phyloP scores from a whole-genome alignment of 169 alveolate species.

The Plasmodium malariae region DNA sequence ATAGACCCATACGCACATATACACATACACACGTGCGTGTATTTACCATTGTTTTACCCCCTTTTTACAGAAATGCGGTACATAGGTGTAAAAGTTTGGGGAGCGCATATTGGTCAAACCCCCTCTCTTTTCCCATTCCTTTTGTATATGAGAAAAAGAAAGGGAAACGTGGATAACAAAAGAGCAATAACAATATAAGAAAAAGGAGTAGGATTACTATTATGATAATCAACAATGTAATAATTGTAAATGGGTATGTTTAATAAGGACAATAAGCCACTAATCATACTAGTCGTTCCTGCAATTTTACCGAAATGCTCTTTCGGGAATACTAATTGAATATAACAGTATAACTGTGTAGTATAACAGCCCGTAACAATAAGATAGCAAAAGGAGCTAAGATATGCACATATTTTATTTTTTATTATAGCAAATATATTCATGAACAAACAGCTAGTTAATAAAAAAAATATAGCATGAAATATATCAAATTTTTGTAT shows the following conservation, averaged over 20 bases:
- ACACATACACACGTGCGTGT: not conserved
- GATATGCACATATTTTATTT: slow-evolving; percentile 65
- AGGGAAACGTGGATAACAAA: slow-evolving; percentile 33
- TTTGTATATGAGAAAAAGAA: slow-evolving; percentile 31
- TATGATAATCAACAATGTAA: slow-evolving; percentile 38
- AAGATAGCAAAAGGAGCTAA: slow-evolving; percentile 74
- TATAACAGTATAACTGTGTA: slow-evolving; percentile 78
- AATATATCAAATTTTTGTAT: slow-evolving; percentile 41
- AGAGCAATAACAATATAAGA: slow-evolving; percentile 61
- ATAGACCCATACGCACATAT: not conserved
- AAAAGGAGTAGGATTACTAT: slow-evolving; percentile 45
- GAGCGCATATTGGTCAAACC: not conserved
- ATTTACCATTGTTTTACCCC: not conserved
- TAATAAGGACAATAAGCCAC: slow-evolving; percentile 81
- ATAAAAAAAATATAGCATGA: slow-evolving; percentile 49
- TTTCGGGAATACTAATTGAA: slow-evolving; percentile 78
- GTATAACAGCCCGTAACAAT: slow-evolving; percentile 81
- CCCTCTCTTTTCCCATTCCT: not conserved
- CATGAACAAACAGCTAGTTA: slow-evolving; percentile 71
- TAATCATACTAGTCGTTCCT: slow-evolving; percentile 79
- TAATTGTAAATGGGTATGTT: slow-evolving; percentile 77
- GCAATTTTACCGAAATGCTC: slow-evolving; percentile 80
- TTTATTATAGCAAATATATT: slow-evolving; percentile 66
- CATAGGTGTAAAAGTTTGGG: too few species aligned
- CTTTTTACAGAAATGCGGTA: not conserved